Percentiles rank a stretch among this genome's conserved stretches.
These are phyloP conservation scores for Phlebopus sp. DNA, from an alignment of 1,284 basidiomycete species.

Conservation along the genomic window DNA sequence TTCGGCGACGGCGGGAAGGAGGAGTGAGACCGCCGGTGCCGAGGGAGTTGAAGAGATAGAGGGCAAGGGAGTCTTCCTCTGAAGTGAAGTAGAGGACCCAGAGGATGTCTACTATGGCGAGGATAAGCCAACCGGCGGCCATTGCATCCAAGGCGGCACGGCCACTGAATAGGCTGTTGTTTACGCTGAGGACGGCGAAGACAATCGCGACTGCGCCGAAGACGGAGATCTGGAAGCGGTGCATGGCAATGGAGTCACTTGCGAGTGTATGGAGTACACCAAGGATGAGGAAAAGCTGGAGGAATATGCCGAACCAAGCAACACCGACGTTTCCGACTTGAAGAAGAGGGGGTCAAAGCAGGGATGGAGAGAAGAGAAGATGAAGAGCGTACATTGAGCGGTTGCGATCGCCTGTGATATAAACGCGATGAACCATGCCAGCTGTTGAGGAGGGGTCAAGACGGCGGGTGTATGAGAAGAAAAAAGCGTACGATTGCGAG, in stretches of 20 bases:
- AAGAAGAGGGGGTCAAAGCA: conserved; percentile 27
- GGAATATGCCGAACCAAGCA: conserved; percentile 92
- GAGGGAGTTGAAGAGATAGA: conserved; percentile 81
- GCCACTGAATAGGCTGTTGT: conserved; percentile 59
- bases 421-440: conserved; percentile 92
- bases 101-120: conserved; percentile 86
- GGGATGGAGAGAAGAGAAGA: neutral
- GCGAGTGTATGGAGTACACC: conserved; percentile 82
- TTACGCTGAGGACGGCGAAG: conserved; percentile 79
- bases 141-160: conserved; percentile 69
- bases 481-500: conserved; percentile 64
- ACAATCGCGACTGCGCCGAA: conserved; percentile 87
- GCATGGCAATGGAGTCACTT: conserved; percentile 79
- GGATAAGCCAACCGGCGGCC: conserved; percentile 92
- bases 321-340: conserved; percentile 55
- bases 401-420: conserved; percentile 75
- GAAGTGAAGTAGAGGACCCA: conserved; percentile 97
- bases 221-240: conserved; percentile 84
- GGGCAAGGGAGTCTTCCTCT: conserved; percentile 85
- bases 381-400: conserved; percentile 50
- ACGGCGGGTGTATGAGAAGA: conserved; percentile 5
- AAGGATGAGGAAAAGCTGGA: conserved; percentile 79
- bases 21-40: conserved; percentile 85
- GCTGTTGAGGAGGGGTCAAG: conserved; percentile 39
- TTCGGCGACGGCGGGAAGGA: conserved; percentile 68